These are phyloP conservation scores for Boletus rubescentipes DNA, from an alignment of 768 basidiomycete species.

Conservation along the genomic window DNA sequence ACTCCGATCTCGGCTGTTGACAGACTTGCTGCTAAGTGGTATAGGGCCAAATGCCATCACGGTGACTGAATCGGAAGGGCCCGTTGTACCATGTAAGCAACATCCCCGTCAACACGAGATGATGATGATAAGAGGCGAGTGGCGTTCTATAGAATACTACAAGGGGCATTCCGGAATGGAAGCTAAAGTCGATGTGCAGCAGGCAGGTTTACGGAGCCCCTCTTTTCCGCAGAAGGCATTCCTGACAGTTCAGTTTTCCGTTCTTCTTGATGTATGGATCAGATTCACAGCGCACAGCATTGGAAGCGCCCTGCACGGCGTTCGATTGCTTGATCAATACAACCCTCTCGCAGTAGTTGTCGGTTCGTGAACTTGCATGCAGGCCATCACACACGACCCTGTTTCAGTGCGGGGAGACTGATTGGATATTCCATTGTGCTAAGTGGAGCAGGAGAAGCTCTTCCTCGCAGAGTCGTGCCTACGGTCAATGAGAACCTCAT, in stretches of 20 bases:
- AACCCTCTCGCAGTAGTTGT: neutral
- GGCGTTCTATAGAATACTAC: conserved; percentile 10
- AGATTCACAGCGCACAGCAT: conserved; percentile 3
- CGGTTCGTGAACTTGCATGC: neutral
- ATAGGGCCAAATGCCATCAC: conserved; percentile 13
- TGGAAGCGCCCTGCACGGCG: neutral
- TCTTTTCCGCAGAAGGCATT: conserved; percentile 10
- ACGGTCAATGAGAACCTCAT: neutral
- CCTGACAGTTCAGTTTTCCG: conserved; percentile 8
- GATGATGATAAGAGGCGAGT: conserved; percentile 18
- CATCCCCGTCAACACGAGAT: conserved; percentile 17
- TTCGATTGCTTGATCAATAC: neutral
- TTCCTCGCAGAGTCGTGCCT: neutral
- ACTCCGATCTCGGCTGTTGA: conserved; percentile 18
- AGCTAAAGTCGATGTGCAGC: neutral
- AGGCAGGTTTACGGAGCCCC: conserved; percentile 2
- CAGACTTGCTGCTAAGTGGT: neutral
- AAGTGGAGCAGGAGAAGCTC: neutral
- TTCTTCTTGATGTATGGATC: conserved; percentile 12
- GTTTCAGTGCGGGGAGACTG: neutral
- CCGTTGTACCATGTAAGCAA: neutral
- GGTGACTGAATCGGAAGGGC: conserved; percentile 7
- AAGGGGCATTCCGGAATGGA: conserved; percentile 15
- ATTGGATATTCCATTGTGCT: neutral
- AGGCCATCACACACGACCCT: neutral